Base-by-base conservation (phyloP, 2,329 filamentous ascomycete genomes). In the Verticillium nubilum region DNA sequence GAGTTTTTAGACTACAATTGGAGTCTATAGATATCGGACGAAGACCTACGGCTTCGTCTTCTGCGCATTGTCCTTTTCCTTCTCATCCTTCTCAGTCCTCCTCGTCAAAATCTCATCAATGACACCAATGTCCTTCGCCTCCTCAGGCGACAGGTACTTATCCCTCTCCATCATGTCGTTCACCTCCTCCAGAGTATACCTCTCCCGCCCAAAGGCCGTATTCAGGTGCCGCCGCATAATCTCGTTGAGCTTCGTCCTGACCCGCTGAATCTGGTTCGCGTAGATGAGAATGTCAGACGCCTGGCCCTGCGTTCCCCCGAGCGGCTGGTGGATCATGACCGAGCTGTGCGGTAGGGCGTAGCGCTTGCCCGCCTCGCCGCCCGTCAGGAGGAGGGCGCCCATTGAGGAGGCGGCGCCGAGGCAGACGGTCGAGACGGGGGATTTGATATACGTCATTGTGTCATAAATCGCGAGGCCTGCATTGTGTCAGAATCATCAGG, bases 241-340 rank as follows among this genome's bases (percentile, higher is more conserved):
- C 76, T 88, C 82, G 73, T 99, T 98, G 68, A 97, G 78, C 76
- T 94, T 90, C 64, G 87, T 84, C 60, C 95, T 83, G 59, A 97
- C 88, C 60, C 92, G 82, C 71, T 98, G 81, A 59, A 99, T 99
- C 80, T 99, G 94, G 70, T 93, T 97, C 5, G 95, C 95, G 71
- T 99, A 96, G 63, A 99, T 98, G 54, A 96, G 84, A 64, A 99
- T 98, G 70, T 99, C 95, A 3, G 84, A 83, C 3, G 86, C 85
- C 65, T 85, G 86, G 1, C 86, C 86, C 60, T 80, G 76, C 4
- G 86, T 88, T 1, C 86, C 86, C 54, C 94, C 94, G 2, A 90
- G 87, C 1, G 96, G 95, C 73, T 99, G 95, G 76, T 99, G 95
- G 59, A 99, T 88, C 95, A 99, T 99, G 70, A 99, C 90, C 58